phyloP scores from a whole-genome alignment of 441 rosid genomes.

The Viola pubescens region DNA sequence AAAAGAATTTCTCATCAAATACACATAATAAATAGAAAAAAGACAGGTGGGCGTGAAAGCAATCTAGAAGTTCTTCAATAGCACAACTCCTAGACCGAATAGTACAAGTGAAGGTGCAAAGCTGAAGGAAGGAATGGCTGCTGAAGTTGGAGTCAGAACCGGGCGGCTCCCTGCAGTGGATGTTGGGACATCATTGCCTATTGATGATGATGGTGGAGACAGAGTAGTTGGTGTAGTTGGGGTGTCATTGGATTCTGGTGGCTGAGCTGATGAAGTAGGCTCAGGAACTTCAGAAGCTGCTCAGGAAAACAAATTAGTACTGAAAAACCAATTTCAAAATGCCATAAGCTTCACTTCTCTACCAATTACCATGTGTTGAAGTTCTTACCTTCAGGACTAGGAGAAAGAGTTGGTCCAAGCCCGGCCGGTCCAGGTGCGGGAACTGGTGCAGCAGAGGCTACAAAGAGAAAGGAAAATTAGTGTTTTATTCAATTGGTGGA shows the following conservation, averaged over 20 bases:
- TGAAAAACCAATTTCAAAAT: not conserved
- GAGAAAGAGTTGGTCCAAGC: constrained; percentile 29
- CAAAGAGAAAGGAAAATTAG: constrained; percentile 14
- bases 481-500: too few relatives aligned
- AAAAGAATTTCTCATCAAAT: not conserved
- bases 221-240: constrained; percentile 5
- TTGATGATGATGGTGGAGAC: constrained; percentile 46
- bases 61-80: constrained; percentile 33
- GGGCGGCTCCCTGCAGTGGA: constrained; percentile 47
- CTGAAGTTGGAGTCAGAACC: constrained; percentile 41
- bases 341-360: not conserved
- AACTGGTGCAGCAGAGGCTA: constrained; percentile 54
- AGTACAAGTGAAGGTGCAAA: constrained; percentile 39
- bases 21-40: not conserved
- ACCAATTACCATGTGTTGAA: not conserved
- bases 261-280: constrained; percentile 40
- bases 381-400: constrained; percentile 34
- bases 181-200: constrained; percentile 30
- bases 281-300: constrained; percentile 44
- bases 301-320: not conserved
- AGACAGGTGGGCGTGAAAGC: not conserved
- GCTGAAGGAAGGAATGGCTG: constrained; percentile 29
- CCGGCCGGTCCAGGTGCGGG: constrained; percentile 71
- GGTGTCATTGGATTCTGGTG: constrained; percentile 56
- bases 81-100: constrained; percentile 30